Evolutionary conservation across 345 rosid species (phyloP), one percentile per base, ranked within the genome.

Genomic region (Brassica rapa): DNA sequence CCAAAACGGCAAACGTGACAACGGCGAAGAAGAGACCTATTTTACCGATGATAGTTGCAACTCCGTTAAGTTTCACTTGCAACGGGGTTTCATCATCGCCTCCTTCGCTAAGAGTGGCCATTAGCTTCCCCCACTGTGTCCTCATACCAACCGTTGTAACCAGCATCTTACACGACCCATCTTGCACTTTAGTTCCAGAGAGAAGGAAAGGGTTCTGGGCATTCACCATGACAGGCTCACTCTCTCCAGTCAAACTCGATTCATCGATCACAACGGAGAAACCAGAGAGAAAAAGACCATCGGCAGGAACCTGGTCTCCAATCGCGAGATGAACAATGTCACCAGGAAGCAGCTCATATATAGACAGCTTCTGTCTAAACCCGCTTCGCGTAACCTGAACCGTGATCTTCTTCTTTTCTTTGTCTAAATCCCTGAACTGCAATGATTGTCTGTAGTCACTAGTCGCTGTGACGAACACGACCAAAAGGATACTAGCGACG

Each of bases 61-160:
- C 96, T 79, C 97, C 98, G 80, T 93, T 91, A 78, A 93, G 80
- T 83, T 93, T 93, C 12, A 93, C 98, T 82, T 91, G 98, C 80
- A 91, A 83, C 4, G 98, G 98, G 30, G 98, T 93, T 84, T 93
- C 98, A 53, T 93, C 98, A 60, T 91, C 97, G 25, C 97, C 98
- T 59, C 97, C 98, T 83, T 93, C 97, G 75, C 89, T 91, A 2
- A 93, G 89, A 66, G 97, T 90, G 1, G 91, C 97, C 93, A 93
- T 90, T 66, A 93, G 43, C 68, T 90, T 93, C 43, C 96, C 98
- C 97, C 98, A 93, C 63, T 91, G 97, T 19, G 98, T 93, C 81
- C 96, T 90, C 98, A 93, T 93, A 72, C 97, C 98, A 63, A 91
- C 95, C 5, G 96, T 91, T 33, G 98, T 86, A 53, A 93, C 77